Base-by-base conservation (phyloP, 1,284 basidiomycete genomes). In the Malassezia pachydermatis region DNA sequence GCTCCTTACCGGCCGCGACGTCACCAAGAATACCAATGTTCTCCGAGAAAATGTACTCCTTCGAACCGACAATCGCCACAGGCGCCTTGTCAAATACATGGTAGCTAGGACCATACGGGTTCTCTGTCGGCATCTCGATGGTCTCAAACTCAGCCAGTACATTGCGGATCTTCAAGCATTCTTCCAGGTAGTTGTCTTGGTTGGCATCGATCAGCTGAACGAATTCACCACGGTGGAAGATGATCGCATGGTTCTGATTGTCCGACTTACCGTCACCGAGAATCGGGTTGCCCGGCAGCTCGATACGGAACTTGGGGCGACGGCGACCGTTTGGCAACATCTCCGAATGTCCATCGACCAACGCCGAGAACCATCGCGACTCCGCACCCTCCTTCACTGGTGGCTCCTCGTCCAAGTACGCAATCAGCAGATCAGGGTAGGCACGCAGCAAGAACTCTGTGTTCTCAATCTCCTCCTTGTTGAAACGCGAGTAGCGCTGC, bases 31-130 rank as follows among this genome's bases (percentile, higher is more conserved):
- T 92, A 80, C 92, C 92, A 62, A 98, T 98, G 75, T 96, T 96
- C 77, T 99, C 94, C 42, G 94, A 98, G 78, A 98, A 98, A 73
- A 98, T 96, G 75, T 98, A 99, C 78, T 99, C 94, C 75, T 94
- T 83, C 17, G 92, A 89, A 74, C 94, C 92, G 56, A 99, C 84
- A 65, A 98, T 98, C 16, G 94, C 94, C 28, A 98, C 87, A 14
- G 92, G 92, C 41, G 84, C 75, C 62, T 82, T 82, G 72, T 80
- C 81, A 78, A 90, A 89, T 64, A 64, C 67, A 43, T 64, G 54
- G 38, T 72, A 64, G 30, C 69, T 70, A 28, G 92, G 86, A 17
- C 86, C 84, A 73, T 98, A 98, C 10, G 92, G 92, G 62, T 84
- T 89, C 76, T 86, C 81, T 58, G 78, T 82, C 9, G 88, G 85